Base-by-base conservation (phyloP, 139 green algal species). In the Chlorella sp. region DNA sequence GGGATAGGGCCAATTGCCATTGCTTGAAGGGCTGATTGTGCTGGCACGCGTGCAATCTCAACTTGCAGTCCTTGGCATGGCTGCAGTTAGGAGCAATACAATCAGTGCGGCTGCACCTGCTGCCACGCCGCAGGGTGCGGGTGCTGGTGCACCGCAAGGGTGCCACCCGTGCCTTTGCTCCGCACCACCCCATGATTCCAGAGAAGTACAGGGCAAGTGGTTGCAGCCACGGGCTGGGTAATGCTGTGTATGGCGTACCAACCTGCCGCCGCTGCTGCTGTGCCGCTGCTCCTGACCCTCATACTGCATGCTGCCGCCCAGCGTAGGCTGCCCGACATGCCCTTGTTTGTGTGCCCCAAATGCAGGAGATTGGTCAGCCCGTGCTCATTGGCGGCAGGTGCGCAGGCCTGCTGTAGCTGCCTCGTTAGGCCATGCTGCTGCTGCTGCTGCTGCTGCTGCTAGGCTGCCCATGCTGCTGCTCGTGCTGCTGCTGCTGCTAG, bases 81-180 rank as follows among this genome's bases (percentile, higher is more conserved):
- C n/a, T n/a, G n/a, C n/a, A n/a, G n/a, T n/a, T n/a, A n/a, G n/a
- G n/a, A n/a, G n/a, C n/a, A n/a, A n/a, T n/a, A n/a, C n/a, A n/a
- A n/a, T n/a, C n/a, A n/a, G n/a, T n/a, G n/a, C n/a, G n/a, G n/a
- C n/a, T n/a, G n/a, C n/a, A n/a, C n/a, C n/a, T n/a, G n/a, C 7
- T 12, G 21, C 5, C 28, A 1, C 32, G 9, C 30, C 30, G 47
- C 68, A 78, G 69, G 47, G 47, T 91, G 87, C 82, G 82, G 76
- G 84, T 96, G 69, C 87, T 96, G 20, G 93, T 96, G 69, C 93
- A 96, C 74, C 88, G 93, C 76, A 96, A 96, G 88, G 93, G 93
- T 26, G 87, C 87, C 74, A 96, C 93, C 12, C 87, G 93, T 30
- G 93, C 93, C 63, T 95, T 96, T 83, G 90, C 91, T 23, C 92